phyloP scores from a whole-genome alignment of 23 red algal species.

The Cyanidium caldarium region DNA sequence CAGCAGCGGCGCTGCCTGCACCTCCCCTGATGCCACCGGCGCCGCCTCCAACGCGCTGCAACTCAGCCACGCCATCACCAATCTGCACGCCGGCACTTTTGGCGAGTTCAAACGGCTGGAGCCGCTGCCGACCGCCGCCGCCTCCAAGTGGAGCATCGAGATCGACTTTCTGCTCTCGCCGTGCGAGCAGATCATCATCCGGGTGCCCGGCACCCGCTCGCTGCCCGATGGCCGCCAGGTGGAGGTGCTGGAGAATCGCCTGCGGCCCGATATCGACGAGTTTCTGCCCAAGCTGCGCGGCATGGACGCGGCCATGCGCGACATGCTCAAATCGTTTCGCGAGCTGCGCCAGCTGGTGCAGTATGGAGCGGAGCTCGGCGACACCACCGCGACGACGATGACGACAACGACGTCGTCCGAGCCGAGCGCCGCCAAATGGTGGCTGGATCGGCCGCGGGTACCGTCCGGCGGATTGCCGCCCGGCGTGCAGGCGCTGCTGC shows the following conservation, averaged over 20 bases:
- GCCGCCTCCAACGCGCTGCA: constrained; percentile 13
- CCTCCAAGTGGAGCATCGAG: constrained; percentile 61
- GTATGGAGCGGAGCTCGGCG: too few relatives aligned
- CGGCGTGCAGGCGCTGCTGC: constrained; percentile 15
- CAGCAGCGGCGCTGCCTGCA: too few relatives aligned
- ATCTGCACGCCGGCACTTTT: constrained; percentile 77
- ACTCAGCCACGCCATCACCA: constrained; percentile 26
- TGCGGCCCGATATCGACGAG: constrained; percentile 57
- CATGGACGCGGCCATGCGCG: constrained; percentile 39
- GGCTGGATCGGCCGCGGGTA: constrained; percentile 57
- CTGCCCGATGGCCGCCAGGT: constrained; percentile 12
- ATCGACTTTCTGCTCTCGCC: constrained; percentile 49
- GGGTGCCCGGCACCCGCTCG: not conserved
- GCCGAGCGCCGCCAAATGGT: constrained; percentile 33
- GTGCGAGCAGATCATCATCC: constrained; percentile 48
- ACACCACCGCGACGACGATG: constrained; percentile 10
- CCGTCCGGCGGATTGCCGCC: constrained; percentile 23
- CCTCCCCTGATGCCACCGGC: not conserved
- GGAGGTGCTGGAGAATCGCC: constrained; percentile 27
- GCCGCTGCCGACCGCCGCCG: constrained; percentile 32
- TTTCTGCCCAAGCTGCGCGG: constrained; percentile 50
- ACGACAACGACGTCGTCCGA: not conserved
- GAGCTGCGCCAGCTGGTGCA: constrained; percentile 32
- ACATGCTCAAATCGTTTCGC: constrained; percentile 31
- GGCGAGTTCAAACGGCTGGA: constrained; percentile 73